A percentile compares a stretch with the other conserved stretches of the same genome.
These are phyloP conservation scores for Colletotrichum caudatum DNA, from an alignment of 2,329 filamentous ascomycete genomes.

Conservation along the genomic window DNA sequence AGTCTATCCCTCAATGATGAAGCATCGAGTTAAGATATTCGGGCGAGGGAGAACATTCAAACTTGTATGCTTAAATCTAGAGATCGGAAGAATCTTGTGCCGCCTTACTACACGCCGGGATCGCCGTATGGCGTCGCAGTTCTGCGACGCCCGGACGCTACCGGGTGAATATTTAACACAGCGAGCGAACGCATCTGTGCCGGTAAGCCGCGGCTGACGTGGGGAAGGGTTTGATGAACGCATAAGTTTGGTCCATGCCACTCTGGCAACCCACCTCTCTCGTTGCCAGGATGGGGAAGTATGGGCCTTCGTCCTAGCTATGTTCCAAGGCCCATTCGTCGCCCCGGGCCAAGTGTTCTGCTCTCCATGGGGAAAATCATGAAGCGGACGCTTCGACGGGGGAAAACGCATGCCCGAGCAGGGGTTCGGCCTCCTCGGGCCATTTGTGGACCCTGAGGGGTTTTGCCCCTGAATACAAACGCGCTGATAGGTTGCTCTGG, in stretches of 20 bases:
- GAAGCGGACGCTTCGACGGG: slow-evolving; percentile 3
- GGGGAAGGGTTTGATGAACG: neutral
- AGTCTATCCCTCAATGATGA: neutral
- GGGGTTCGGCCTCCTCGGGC: neutral
- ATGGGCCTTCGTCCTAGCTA: neutral
- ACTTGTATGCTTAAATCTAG: neutral
- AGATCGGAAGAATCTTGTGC: neutral
- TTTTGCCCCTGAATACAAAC: neutral
- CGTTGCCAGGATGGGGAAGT: neutral
- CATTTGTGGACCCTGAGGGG: neutral
- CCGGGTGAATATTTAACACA: neutral
- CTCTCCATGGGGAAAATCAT: slow-evolving; percentile 11
- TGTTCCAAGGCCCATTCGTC: neutral
- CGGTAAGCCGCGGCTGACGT: neutral
- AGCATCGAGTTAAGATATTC: neutral
- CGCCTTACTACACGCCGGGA: neutral
- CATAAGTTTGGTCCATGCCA: neutral
- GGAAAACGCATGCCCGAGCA: slow-evolving; percentile 2
- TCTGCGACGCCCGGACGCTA: neutral
- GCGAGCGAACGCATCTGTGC: neutral
- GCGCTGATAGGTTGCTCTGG: neutral
- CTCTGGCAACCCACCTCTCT: neutral
- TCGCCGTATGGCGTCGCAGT: neutral
- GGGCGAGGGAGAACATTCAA: neutral
- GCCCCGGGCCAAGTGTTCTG: neutral